Percentiles rank a stretch among this genome's conserved stretches.
These are phyloP conservation scores for Scenedesmus sp. DNA, from an alignment of 163 green algal species.

Conservation along the genomic window DNA sequence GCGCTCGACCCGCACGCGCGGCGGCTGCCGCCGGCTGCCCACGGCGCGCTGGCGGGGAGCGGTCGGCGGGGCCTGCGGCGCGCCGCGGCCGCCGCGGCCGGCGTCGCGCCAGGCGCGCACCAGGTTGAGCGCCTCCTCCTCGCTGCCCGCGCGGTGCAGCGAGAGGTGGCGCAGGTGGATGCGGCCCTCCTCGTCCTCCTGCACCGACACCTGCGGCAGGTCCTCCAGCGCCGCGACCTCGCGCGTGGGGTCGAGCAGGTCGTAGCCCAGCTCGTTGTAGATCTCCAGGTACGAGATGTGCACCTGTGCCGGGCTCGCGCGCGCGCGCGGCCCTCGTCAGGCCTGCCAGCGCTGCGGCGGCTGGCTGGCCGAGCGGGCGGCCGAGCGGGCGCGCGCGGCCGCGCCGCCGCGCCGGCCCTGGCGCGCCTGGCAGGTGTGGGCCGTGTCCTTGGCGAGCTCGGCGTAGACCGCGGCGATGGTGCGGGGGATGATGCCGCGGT, in stretches of 20 bases:
- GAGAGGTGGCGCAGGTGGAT: constrained; percentile 65
- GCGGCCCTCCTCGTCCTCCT: constrained; percentile 68
- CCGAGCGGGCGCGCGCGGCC: no score
- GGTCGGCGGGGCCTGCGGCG: neutral
- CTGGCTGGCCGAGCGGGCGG: no score
- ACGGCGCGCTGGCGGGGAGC: neutral
- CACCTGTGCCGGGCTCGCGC: constrained; percentile 57
- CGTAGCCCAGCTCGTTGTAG: constrained; percentile 85
- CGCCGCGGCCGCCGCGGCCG: no score
- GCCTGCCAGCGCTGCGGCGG: no score
- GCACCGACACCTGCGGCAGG: constrained; percentile 60
- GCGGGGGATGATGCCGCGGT: constrained; percentile 81
- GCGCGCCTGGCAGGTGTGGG: constrained; percentile 58
- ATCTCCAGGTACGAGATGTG: constrained; percentile 83
- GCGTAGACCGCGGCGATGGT: constrained; percentile 72
- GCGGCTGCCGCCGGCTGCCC: neutral
- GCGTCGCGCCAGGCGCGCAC: constrained; percentile 49
- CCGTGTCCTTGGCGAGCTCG: constrained; percentile 52
- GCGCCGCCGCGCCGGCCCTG: no score
- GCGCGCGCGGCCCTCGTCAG: no score
- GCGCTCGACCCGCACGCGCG: no score
- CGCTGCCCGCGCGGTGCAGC: constrained; percentile 58
- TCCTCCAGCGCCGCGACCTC: constrained; percentile 75
- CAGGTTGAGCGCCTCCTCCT: constrained; percentile 75
- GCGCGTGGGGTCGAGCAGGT: constrained; percentile 74